Evolutionary conservation across 208 protist species (phyloP).

Genomic region (Trypanosoma platydactyli): DNA sequence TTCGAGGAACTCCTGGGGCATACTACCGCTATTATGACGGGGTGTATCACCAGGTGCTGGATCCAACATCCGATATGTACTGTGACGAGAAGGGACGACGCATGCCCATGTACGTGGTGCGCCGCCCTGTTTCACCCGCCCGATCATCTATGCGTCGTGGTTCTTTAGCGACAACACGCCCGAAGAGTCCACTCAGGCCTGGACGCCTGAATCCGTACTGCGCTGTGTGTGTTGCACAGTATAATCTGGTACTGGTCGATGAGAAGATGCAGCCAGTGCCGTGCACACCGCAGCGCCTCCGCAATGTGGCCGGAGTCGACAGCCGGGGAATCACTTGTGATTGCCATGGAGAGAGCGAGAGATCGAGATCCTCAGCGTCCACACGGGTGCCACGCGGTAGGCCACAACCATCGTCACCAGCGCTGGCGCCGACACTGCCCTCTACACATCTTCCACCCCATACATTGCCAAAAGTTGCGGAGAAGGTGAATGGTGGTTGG

Average conservation of each 20-base stretch:
- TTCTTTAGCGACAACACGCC: conserved; percentile 6
- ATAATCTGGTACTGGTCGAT: conserved; percentile 77
- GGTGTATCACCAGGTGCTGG: conserved; percentile 30
- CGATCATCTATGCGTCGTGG: conserved; percentile 5
- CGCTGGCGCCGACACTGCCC: background rate
- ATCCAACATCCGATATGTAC: conserved; percentile 25
- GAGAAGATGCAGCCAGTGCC: conserved; percentile 52
- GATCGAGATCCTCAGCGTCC: conserved; percentile 4
- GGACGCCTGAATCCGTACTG: conserved; percentile 86
- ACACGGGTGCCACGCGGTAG: no score
- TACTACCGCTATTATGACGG: conserved; percentile 33
- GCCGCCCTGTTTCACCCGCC: background rate
- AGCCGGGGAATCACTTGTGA: conserved; percentile 44
- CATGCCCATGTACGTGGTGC: conserved; percentile 30
- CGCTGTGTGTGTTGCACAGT: conserved; percentile 57
- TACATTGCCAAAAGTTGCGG: no score
- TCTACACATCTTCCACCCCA: background rate
- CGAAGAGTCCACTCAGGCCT: conserved; percentile 55
- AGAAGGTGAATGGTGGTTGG: no score
- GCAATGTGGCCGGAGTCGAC: conserved; percentile 41
- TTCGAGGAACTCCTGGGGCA: conserved; percentile 28
- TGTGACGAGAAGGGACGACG: conserved; percentile 8
- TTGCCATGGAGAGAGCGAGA: background rate
- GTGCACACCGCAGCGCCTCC: conserved; percentile 28
- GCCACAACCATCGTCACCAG: background rate